These are phyloP conservation scores for Pythium biforme DNA, from an alignment of 352 stramenopile genomes.

Conservation along the genomic window DNA sequence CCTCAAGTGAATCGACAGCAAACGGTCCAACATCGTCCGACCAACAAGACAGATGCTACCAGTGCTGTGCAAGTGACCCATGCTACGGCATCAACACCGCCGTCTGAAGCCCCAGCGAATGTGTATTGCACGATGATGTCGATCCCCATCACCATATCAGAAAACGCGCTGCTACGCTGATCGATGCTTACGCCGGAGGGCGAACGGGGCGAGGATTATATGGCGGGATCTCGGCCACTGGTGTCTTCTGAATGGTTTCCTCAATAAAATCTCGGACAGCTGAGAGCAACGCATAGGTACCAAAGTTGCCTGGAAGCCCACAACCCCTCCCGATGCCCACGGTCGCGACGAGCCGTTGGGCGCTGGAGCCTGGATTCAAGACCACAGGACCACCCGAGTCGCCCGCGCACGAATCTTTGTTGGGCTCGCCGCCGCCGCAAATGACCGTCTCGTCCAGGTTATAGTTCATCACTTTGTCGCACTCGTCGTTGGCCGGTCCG, in stretches of 20 bases:
- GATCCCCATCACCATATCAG: neutral
- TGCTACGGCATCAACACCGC: neutral
- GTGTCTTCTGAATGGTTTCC: neutral
- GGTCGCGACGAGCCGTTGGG: neutral
- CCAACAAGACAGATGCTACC: neutral
- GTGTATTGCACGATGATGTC: conserved; percentile 14
- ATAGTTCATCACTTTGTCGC: neutral
- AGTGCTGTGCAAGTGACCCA: too few relatives aligned
- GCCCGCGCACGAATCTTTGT: conserved; percentile 28
- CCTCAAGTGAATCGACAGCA: neutral
- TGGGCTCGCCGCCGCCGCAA: conserved; percentile 25
- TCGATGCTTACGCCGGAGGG: neutral
- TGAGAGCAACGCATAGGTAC: neutral
- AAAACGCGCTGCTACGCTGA: conserved; percentile 1
- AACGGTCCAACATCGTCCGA: neutral
- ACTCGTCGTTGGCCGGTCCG: conserved; percentile 13
- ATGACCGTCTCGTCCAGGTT: conserved; percentile 25
- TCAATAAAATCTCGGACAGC: neutral
- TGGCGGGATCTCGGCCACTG: neutral
- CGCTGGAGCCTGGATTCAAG: neutral
- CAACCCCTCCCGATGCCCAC: neutral
- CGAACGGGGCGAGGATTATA: neutral
- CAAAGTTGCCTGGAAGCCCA: neutral
- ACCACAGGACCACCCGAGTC: conserved; percentile 31
- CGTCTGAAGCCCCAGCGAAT: too few relatives aligned